phyloP scores from a whole-genome alignment of 2,329 filamentous ascomycete species.

The Huntiella decipiens region DNA sequence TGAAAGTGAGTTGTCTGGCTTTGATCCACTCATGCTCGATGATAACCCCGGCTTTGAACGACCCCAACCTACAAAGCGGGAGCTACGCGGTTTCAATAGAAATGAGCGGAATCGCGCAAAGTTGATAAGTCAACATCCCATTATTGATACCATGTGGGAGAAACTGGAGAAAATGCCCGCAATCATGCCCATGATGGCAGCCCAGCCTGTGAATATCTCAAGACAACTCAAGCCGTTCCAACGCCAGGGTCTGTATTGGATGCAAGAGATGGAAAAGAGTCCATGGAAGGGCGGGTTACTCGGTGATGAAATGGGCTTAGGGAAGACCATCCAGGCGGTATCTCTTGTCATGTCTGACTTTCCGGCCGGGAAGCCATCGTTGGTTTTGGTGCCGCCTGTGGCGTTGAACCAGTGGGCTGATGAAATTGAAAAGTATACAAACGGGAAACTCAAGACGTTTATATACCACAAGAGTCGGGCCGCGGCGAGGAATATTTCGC shows the following conservation, averaged over 20 bases:
- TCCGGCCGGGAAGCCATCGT: constrained; percentile 59
- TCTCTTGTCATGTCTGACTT: constrained; percentile 97
- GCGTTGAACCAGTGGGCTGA: constrained; percentile 90
- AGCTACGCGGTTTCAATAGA: no score
- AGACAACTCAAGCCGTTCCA: constrained; percentile 85
- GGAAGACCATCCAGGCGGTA: constrained; percentile 95
- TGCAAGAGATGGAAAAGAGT: constrained; percentile 73
- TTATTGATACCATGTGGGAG: constrained; percentile 69
- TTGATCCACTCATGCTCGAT: no score
- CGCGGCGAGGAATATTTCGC: constrained; percentile 58
- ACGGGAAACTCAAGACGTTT: constrained; percentile 75
- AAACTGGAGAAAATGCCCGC: constrained; percentile 49
- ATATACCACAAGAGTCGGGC: constrained; percentile 76
- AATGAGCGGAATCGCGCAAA: background rate
- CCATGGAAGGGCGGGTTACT: constrained; percentile 77
- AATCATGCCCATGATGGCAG: constrained; percentile 33
- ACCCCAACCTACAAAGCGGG: no score
- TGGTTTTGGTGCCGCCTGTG: constrained; percentile 82
- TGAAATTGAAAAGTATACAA: constrained; percentile 64
- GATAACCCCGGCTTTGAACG: no score
- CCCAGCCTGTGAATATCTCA: constrained; percentile 50
- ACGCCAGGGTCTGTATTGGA: constrained; percentile 84
- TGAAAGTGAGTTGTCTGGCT: no score
- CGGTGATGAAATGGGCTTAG: constrained; percentile 96
- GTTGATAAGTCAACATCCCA: constrained; percentile 43